Evolutionary conservation across 305 asterid genomes (phyloP).

Genomic region (Plantago rigida): DNA sequence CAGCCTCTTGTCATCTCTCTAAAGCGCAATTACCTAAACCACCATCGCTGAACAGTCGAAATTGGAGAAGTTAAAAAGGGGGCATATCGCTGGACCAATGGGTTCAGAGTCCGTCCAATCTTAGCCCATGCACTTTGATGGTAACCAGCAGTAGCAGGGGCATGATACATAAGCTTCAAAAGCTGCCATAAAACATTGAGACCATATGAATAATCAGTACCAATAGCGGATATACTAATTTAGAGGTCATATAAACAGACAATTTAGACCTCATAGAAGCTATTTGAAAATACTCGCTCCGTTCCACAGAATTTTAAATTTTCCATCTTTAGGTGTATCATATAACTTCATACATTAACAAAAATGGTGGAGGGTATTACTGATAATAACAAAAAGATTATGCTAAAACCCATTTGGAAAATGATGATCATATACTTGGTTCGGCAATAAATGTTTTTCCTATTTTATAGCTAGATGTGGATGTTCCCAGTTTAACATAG

Average conservation of each 20-base stretch:
- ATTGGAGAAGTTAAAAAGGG: constrained; percentile 70
- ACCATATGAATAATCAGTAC: no score
- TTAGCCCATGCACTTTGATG: constrained; percentile 82
- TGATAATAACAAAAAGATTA: no score
- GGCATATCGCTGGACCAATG: constrained; percentile 55
- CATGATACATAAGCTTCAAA: constrained; percentile 83
- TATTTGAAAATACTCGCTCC: no score
- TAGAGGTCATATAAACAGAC: background rate
- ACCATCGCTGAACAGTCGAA: constrained; percentile 64
- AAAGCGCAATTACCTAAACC: constrained; percentile 58
- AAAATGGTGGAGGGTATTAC: no score
- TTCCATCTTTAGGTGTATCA: no score
- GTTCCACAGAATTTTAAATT: no score
- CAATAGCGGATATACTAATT: no score
- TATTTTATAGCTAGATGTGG: background rate
- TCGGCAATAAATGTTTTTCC: no score
- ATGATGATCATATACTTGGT: no score
- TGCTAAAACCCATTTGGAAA: no score
- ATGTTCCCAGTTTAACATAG: background rate
- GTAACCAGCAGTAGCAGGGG: constrained; percentile 74
- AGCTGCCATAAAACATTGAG: constrained; percentile 37
- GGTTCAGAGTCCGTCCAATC: constrained; percentile 55
- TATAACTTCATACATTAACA: no score
- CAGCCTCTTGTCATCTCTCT: constrained; percentile 2
- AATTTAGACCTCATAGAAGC: background rate